These are phyloP conservation scores for Phytophthora melonis DNA, from an alignment of 352 stramenopile species.

Conservation along the genomic window DNA sequence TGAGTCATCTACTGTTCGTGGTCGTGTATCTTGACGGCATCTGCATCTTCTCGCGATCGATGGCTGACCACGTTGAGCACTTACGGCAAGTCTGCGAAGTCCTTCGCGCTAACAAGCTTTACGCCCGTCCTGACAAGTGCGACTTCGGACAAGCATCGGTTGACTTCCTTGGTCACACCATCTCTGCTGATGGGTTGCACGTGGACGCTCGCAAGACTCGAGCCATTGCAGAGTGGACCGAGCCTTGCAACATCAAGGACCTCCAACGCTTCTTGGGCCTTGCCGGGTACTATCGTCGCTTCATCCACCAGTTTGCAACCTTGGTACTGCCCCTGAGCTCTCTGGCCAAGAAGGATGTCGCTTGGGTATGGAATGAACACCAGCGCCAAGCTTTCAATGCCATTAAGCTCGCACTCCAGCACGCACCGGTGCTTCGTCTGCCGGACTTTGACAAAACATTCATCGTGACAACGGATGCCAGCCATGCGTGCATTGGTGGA, in stretches of 20 bases:
- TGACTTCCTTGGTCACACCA: conserved; percentile 40
- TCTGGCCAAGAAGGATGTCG: too few relatives aligned
- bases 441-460: conserved; percentile 40
- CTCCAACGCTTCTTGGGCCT: conserved; percentile 38
- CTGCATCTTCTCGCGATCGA: neutral
- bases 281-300: conserved; percentile 35
- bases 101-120: neutral
- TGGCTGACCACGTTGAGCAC: neutral
- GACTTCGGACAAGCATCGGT: conserved; percentile 21
- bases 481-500: neutral
- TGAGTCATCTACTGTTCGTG: neutral
- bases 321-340: too few relatives aligned
- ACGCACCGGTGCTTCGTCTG: conserved; percentile 38
- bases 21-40: neutral
- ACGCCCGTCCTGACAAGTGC: conserved; percentile 20
- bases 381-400: conserved; percentile 10
- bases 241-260: conserved; percentile 25
- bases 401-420: conserved; percentile 38
- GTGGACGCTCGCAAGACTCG: conserved; percentile 12
- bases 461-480: conserved; percentile 48
- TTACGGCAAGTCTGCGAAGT: neutral
- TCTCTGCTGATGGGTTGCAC: conserved; percentile 17
- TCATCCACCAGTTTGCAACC: conserved; percentile 31
- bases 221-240: too few relatives aligned
- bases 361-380: too few relatives aligned